Percentiles rank a stretch among this genome's conserved stretches.
phyloP scores from a whole-genome alignment of 2,329 filamentous ascomycete species.

The Dothistroma pini region DNA sequence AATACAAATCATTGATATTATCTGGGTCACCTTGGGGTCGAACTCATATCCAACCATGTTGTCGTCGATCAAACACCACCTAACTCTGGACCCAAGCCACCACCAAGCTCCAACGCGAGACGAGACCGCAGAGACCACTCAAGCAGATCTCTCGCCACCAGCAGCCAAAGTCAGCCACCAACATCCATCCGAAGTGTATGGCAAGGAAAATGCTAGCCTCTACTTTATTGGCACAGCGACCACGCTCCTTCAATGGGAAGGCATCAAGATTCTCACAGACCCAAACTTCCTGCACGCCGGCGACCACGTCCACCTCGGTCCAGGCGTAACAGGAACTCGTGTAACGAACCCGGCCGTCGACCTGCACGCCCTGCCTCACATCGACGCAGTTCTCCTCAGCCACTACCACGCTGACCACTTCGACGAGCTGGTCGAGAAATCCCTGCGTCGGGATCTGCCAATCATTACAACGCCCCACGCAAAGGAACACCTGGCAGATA shows the following conservation, averaged over 20 bases:
- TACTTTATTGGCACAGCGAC: slow-evolving; percentile 58
- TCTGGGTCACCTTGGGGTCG: not conserved
- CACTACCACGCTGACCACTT: slow-evolving; percentile 64
- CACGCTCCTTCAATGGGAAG: slow-evolving; percentile 54
- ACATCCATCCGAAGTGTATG: slow-evolving; percentile 38
- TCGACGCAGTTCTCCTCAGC: slow-evolving; percentile 59
- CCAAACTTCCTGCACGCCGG: slow-evolving; percentile 64
- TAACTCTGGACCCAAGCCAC: not conserved
- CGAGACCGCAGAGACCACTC: not conserved
- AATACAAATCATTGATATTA: not conserved
- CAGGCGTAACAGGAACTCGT: slow-evolving; percentile 55
- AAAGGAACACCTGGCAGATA: slow-evolving; percentile 48
- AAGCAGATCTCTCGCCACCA: slow-evolving; percentile 27
- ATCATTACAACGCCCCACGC: slow-evolving; percentile 64
- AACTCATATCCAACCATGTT: not conserved
- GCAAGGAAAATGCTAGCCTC: slow-evolving; percentile 43
- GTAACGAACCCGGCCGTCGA: slow-evolving; percentile 59
- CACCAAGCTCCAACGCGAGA: slow-evolving; percentile 1
- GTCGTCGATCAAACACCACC: not conserved
- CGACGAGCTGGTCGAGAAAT: slow-evolving; percentile 51
- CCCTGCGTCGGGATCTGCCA: slow-evolving; percentile 52
- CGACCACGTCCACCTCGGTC: slow-evolving; percentile 64
- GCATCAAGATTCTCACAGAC: slow-evolving; percentile 53
- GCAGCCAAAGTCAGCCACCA: slow-evolving; percentile 44
- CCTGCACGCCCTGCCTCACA: slow-evolving; percentile 55